Base-by-base conservation (phyloP, 1,284 basidiomycete species). In the Ustilago shanxiensis region DNA sequence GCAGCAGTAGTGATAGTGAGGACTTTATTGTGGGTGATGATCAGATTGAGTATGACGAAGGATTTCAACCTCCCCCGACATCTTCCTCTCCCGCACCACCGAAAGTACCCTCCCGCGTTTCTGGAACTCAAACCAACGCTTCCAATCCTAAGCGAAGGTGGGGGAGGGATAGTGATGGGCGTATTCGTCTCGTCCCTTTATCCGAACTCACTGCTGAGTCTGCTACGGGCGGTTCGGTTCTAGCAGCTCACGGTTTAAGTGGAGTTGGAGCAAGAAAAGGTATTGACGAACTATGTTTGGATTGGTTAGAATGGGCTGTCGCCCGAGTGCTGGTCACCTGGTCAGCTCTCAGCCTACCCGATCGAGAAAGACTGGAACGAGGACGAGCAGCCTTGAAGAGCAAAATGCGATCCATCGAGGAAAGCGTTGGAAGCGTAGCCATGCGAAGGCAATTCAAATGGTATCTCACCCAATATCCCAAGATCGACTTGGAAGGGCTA, bases 381-480 rank as follows among this genome's bases (percentile, higher is more conserved):
- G 65, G 41, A 4, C 61, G 75, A 1, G 66, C 63, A 0, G 66
- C 71, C n/a, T 56, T 77, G 7, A 62, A 60, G 31, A 54, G 52
- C 11, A 47, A 60, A 13, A 60, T 73, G 49, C 35, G 60, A 10
- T 69, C 66, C 20, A 57, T 50, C 16, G 75, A 77, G 35, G 75
- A 77, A 39, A 63, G 60, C 9, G 72, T 80, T 1, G 56, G 60
- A 8, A 72, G 68, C 22, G 64, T 62, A 8, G 39, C 60, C 8
- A 75, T 72, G 72, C 61, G 79, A 6, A 29, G 79, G 2, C 76
- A 80, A 49, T 80, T 80, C 58, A 62, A 63, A 28, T 80, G 79
- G 79, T 80, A 80, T 35, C 60, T 80, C 4, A 59, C 41, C 7
- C 51, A 65, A 44, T 79, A 76, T 39, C 79, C 79, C 1, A 67